phyloP scores from a whole-genome alignment of 2,329 filamentous ascomycete genomes.

The Alternaria sp. region DNA sequence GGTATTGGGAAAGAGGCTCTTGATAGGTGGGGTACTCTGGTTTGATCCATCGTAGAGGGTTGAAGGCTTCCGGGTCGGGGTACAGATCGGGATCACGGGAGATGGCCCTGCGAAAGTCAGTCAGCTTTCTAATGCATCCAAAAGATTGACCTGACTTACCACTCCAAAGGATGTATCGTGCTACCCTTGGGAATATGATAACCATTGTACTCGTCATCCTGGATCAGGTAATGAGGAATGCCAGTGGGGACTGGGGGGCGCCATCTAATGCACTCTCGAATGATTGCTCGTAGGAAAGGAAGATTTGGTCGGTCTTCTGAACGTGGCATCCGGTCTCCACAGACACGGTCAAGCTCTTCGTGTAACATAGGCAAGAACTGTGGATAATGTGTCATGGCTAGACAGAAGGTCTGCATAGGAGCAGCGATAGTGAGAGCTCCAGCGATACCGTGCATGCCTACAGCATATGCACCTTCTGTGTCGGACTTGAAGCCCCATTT shows the following conservation, averaged over 20 bases:
- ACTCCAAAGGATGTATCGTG: conserved; percentile 56
- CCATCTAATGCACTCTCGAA: conserved; percentile 55
- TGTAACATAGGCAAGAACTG: conserved; percentile 54
- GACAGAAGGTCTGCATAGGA: conserved; percentile 58
- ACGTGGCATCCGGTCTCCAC: conserved; percentile 49
- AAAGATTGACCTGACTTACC: conserved; percentile 37
- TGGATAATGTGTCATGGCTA: conserved; percentile 58
- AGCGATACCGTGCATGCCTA: conserved; percentile 60
- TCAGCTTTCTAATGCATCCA: conserved; percentile 18
- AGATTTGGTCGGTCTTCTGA: conserved; percentile 51
- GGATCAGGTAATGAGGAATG: conserved; percentile 64
- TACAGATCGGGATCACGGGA: conserved; percentile 62
- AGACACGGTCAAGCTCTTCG: conserved; percentile 53
- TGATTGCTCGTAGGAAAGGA: conserved; percentile 51
- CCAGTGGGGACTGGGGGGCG: conserved; percentile 55
- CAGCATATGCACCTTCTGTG: conserved; percentile 57
- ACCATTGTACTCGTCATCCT: conserved; percentile 66
- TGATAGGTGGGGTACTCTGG: conserved; percentile 62
- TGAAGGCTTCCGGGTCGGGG: conserved; percentile 74
- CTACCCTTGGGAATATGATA: conserved; percentile 67
- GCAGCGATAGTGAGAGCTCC: conserved; percentile 58
- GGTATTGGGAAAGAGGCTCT: conserved; percentile 61
- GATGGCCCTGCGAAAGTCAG: conserved; percentile 54
- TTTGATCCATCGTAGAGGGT: conserved; percentile 69
- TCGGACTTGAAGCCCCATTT: conserved; percentile 55